These are phyloP conservation scores for Trapa incisa DNA, from an alignment of 345 rosid species.

Conservation along the genomic window DNA sequence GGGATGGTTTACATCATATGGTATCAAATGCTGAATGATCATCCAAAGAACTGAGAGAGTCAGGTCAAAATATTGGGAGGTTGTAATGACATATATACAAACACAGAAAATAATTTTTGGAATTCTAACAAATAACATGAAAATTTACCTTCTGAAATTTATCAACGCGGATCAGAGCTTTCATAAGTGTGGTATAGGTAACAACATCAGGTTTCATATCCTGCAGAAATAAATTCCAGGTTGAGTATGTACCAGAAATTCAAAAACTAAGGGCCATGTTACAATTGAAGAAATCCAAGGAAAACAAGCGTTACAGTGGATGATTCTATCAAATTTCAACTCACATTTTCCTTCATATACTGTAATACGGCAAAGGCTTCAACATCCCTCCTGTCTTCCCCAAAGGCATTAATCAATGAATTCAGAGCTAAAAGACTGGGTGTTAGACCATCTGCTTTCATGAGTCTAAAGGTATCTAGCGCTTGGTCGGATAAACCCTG, in stretches of 20 bases:
- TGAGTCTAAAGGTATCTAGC: constrained; percentile 67
- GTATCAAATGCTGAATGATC: not conserved
- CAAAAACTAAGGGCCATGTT: too few relatives aligned
- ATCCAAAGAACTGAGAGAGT: not conserved
- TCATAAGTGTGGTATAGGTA: constrained; percentile 90
- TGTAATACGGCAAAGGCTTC: constrained; percentile 91
- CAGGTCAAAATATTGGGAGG: not conserved
- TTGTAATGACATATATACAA: not conserved
- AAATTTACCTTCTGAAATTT: constrained; percentile 60
- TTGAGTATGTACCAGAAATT: not conserved
- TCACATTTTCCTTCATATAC: constrained; percentile 88
- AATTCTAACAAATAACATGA: not conserved
- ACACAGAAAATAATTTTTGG: not conserved
- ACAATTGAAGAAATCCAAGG: not conserved
- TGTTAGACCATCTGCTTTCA: constrained; percentile 80
- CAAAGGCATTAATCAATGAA: constrained; percentile 89
- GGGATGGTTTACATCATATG: not conserved
- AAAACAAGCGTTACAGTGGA: not conserved
- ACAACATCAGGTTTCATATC: constrained; percentile 85
- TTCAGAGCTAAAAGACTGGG: constrained; percentile 83
- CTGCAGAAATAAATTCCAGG: constrained; percentile 28
- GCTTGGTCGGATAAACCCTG: constrained; percentile 97
- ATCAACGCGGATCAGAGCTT: constrained; percentile 78
- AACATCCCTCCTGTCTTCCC: constrained; percentile 81
- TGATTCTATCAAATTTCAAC: constrained; percentile 3